Evolutionary conservation across 371 early-diverging fungal genomes (phyloP), one percentile per base, ranked within the genome.

Genomic region (Mucor indicus): DNA sequence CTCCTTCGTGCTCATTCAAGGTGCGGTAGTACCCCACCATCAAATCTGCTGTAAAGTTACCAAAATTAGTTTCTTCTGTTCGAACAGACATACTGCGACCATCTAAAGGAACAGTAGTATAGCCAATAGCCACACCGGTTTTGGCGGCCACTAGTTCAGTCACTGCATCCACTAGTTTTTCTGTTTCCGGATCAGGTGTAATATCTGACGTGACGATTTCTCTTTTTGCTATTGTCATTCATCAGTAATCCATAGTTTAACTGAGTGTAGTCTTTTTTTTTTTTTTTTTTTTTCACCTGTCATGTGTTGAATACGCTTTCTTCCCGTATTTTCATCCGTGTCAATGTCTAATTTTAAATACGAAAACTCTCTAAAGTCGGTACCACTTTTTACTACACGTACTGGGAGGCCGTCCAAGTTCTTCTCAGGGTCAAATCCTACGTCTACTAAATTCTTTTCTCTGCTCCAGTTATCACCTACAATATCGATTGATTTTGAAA

Each of bases 321-420:
- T 53, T 3, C 55, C 67, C n/a, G n/a, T n/a, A 15, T 38, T 16
- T 13, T 46, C 52, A 22, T 57, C 50, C 1, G 16, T 27, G 1
- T 56, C 53, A 10, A 80, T 43, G 2, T 61, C 54, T 9, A 77
- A 39, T 9, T 62, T 57, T 11, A 82, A 49, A 13, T 65, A 55
- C 36, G 73, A 75, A 17, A 84, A 61, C 38, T 80, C 80, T 42
- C 83, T 70, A 48, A 85, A 84, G 52, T 85, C 85, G 0, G 83
- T 81, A 12, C 85, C 84, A 44, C 77, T 75, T 56, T 84, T 85
- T 24, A 85, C 62, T 1, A 84, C 62, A 15, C 73, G 67, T 6
- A 74, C 43, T 11, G 45, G 35, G 23, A 15, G 22, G 10, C 57
- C 60, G 27, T 56, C 56, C 7, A 44, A 47, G 16, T 53, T 52